These are phyloP conservation scores for Eleusine coracana DNA, from an alignment of 176 grass and related monocot genomes.

Conservation along the genomic window DNA sequence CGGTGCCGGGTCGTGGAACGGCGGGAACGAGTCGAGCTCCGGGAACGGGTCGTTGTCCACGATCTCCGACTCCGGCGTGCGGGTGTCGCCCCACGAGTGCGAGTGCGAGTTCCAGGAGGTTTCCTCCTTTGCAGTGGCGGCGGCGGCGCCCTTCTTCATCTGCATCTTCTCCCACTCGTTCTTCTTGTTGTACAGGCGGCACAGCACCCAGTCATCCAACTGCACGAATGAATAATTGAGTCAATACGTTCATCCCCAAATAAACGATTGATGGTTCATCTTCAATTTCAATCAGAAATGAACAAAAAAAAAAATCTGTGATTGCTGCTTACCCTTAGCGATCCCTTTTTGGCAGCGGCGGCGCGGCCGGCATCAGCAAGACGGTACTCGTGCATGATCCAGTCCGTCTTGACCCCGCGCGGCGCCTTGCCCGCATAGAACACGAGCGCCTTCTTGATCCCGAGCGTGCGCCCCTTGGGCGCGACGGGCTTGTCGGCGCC, in stretches of 20 bases:
- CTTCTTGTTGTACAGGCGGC: slow-evolving; percentile 88
- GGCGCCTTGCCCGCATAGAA: slow-evolving; percentile 90
- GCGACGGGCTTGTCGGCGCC: slow-evolving; percentile 58
- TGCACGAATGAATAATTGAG: slow-evolving; percentile 16
- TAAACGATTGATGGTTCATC: neutral
- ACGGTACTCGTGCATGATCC: slow-evolving; percentile 97
- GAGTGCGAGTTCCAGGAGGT: slow-evolving; percentile 47
- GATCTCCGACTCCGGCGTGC: slow-evolving; percentile 68
- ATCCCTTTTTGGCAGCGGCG: slow-evolving; percentile 47
- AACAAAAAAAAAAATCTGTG: neutral
- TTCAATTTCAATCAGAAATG: neutral
- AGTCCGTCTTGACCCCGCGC: slow-evolving; percentile 74
- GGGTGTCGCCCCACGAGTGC: slow-evolving; percentile 65
- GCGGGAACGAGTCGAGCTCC: slow-evolving; percentile 49
- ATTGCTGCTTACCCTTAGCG: slow-evolving; percentile 46
- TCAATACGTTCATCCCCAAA: neutral
- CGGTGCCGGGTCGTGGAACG: slow-evolving; percentile 41
- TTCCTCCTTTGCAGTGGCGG: slow-evolving; percentile 26
- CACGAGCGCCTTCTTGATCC: slow-evolving; percentile 96
- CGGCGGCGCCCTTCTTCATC: slow-evolving; percentile 27
- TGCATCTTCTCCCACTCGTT: slow-evolving; percentile 87
- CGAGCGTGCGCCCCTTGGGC: slow-evolving; percentile 37
- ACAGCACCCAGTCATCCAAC: slow-evolving; percentile 92
- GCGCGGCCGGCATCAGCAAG: slow-evolving; percentile 48
- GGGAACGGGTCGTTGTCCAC: slow-evolving; percentile 58